phyloP scores from a whole-genome alignment of 768 basidiomycete genomes.

The Lentinula sp. region DNA sequence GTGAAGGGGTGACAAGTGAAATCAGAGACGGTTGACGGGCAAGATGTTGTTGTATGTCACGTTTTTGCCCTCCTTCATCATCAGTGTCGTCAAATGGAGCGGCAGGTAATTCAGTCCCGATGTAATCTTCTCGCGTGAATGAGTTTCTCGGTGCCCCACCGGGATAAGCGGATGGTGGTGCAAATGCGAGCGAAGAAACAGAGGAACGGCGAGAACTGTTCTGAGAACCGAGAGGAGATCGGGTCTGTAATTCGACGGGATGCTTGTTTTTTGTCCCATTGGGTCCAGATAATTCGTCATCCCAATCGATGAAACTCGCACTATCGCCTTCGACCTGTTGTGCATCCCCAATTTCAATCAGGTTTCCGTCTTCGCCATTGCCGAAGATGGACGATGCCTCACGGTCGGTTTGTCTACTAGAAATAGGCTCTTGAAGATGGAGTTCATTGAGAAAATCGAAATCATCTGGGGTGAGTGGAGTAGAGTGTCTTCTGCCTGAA shows the following conservation, averaged over 20 bases:
- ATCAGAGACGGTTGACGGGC: constrained; percentile 1
- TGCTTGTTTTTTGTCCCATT: neutral
- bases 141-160: neutral
- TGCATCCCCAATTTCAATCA: constrained; percentile 4
- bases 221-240: neutral
- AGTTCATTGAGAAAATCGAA: constrained; percentile 27
- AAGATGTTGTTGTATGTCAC: neutral
- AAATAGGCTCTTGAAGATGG: neutral
- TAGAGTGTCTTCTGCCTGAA: constrained; percentile 45
- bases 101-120: neutral
- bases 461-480: constrained; percentile 45
- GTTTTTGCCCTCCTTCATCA: neutral
- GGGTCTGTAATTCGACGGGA: neutral
- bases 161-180: neutral
- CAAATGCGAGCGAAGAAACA: constrained; percentile 1
- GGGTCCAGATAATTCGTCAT: neutral
- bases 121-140: neutral
- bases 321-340: neutral
- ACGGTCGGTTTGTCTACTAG: neutral
- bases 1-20: neutral
- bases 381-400: neutral
- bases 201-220: neutral
- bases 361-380: neutral
- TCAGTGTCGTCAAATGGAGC: neutral
- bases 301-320: neutral